Conservation (phyloP, 73 alveolate genomes). For the Blepharisma stoltei region DNA sequence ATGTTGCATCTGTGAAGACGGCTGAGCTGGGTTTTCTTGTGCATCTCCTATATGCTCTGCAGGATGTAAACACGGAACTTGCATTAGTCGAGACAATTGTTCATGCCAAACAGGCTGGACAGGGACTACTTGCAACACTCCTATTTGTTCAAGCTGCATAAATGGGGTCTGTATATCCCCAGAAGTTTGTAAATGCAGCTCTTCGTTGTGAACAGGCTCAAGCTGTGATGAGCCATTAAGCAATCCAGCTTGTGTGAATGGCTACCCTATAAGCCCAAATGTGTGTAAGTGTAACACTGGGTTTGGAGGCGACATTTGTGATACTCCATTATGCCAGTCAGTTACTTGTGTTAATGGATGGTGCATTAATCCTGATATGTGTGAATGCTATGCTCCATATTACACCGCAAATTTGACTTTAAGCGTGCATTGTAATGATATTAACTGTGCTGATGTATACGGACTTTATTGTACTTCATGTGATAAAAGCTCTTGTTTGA, state of each 20-base stretch:
- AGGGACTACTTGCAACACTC: slow-evolving; percentile 57
- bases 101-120: slow-evolving; percentile 70
- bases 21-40: slow-evolving; percentile 77
- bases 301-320: slow-evolving; percentile 73
- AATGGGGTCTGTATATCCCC: slow-evolving; percentile 55
- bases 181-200: slow-evolving; percentile 60
- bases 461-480: neutral
- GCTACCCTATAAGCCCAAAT: slow-evolving; percentile 51
- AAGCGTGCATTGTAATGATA: neutral
- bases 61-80: slow-evolving; percentile 61
- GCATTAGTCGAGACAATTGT: slow-evolving; percentile 74
- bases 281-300: slow-evolving; percentile 61
- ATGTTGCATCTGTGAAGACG: slow-evolving; percentile 74
- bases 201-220: slow-evolving; percentile 38
- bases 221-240: slow-evolving; percentile 56
- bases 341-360: slow-evolving; percentile 54
- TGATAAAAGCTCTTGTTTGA: neutral
- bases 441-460: neutral
- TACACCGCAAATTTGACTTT: slow-evolving; percentile 35
- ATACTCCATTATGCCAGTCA: slow-evolving; percentile 43
- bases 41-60: slow-evolving; percentile 73
- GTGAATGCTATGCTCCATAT: slow-evolving; percentile 64
- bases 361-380: slow-evolving; percentile 48
- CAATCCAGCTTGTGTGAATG: slow-evolving; percentile 57
- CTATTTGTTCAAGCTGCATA: slow-evolving; percentile 50